Evolutionary conservation across 257 asterid species (phyloP).

Genomic region (Scutellaria baicalensis): DNA sequence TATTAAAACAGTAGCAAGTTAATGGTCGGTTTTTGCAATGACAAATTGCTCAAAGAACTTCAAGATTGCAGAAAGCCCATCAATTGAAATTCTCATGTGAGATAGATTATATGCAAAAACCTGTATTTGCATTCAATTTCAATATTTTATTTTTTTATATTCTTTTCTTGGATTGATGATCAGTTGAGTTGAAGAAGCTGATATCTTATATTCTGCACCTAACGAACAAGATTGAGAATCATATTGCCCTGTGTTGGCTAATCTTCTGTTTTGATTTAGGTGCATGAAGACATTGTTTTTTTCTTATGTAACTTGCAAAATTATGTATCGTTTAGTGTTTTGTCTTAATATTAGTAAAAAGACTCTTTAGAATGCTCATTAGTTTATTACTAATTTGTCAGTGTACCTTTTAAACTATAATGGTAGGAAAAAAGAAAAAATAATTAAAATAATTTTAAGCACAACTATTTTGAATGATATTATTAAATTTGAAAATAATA

Average conservation of each 20-base stretch:
- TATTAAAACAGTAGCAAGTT: too few relatives aligned
- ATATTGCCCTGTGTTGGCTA: conserved; percentile 47
- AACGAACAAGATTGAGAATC: conserved; percentile 56
- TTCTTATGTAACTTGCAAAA: conserved; percentile 16
- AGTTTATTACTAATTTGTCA: too few relatives aligned
- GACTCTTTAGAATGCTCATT: too few relatives aligned
- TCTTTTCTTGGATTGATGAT: conserved; percentile 5
- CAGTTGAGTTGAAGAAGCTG: conserved; percentile 82
- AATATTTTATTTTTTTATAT: neutral
- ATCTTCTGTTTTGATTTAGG: conserved; percentile 16
- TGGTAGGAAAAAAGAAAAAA: too few relatives aligned
- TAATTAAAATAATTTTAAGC: too few relatives aligned
- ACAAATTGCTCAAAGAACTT: too few relatives aligned
- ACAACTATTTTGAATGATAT: too few relatives aligned
- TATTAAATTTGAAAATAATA: too few relatives aligned
- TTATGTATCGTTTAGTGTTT: neutral
- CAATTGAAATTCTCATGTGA: conserved; percentile 64
- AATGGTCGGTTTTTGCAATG: too few relatives aligned
- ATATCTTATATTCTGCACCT: conserved; percentile 66
- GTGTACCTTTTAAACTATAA: too few relatives aligned
- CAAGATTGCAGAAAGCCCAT: too few relatives aligned
- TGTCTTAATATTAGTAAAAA: neutral
- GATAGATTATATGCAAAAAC: neutral
- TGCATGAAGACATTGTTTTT: conserved; percentile 1
- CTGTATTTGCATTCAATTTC: neutral